Conservation (phyloP, 1,284 basidiomycete species). For the Cutaneotrichosporon cavernicola region DNA sequence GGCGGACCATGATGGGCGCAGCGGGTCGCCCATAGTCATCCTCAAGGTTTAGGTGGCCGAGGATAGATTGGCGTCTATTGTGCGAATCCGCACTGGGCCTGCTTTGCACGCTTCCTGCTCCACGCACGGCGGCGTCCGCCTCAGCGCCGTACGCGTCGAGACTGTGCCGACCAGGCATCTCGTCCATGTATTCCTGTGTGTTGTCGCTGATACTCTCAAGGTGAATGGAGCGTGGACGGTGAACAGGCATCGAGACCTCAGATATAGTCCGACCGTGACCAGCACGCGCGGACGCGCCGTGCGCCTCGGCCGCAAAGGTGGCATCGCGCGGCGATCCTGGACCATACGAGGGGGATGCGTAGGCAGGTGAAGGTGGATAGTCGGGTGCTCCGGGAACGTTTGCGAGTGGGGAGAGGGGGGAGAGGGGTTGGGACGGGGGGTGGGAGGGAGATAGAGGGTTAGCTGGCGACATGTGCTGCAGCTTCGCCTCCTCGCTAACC, state of each 20-base stretch:
- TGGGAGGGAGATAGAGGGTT: no score
- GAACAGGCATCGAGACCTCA: background rate
- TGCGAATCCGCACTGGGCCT: background rate
- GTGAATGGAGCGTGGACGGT: constrained; percentile 28
- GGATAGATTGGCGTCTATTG: constrained; percentile 1
- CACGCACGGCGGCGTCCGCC: constrained; percentile 13
- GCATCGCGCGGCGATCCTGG: background rate
- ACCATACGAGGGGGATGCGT: background rate
- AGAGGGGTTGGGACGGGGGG: background rate
- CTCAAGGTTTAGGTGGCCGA: constrained; percentile 19
- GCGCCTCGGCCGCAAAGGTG: constrained; percentile 1
- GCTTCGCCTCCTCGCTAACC: background rate
- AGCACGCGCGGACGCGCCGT: constrained; percentile 9
- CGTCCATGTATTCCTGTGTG: constrained; percentile 14
- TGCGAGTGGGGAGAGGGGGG: background rate
- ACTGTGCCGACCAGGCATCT: constrained; percentile 10
- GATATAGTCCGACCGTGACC: constrained; percentile 19
- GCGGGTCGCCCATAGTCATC: constrained; percentile 19
- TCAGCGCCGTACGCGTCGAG: constrained; percentile 7
- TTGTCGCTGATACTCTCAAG: constrained; percentile 22
- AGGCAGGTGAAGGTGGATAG: background rate
- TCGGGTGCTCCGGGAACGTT: background rate
- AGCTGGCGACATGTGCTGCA: no score
- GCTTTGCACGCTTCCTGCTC: constrained; percentile 3
- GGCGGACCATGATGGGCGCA: constrained; percentile 34